Evolutionary conservation across 2,329 filamentous ascomycete species (phyloP).

Genomic region (Xylariomycetidae sp.): DNA sequence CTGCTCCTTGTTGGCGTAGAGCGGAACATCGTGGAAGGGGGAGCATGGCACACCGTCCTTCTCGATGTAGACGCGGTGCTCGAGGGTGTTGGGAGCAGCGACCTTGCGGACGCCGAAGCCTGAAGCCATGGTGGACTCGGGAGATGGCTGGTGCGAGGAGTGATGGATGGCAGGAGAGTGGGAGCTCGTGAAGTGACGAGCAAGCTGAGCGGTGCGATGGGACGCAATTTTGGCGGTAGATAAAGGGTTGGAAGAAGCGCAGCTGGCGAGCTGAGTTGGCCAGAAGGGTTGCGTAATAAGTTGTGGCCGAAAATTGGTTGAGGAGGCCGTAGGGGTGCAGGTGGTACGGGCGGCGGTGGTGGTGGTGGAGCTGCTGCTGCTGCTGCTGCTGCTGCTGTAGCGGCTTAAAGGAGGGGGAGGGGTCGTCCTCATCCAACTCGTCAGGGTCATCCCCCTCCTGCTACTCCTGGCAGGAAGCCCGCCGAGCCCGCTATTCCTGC

Average conservation of each 20-base stretch:
- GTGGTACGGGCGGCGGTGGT: too few species aligned
- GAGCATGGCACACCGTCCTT: slow-evolving; percentile 93
- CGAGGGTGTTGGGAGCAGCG: slow-evolving; percentile 83
- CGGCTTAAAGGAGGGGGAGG: slow-evolving; percentile 1
- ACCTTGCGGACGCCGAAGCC: slow-evolving; percentile 79
- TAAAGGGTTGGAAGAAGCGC: slow-evolving; percentile 7
- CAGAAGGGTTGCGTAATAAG: too few species aligned
- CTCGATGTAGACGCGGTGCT: slow-evolving; percentile 97
- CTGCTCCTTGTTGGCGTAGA: slow-evolving; percentile 95
- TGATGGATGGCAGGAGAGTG: slow-evolving; percentile 20
- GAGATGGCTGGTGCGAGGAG: slow-evolving; percentile 8
- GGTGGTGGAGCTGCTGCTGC: too few species aligned
- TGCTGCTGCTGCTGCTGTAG: too few species aligned
- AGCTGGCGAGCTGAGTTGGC: too few species aligned
- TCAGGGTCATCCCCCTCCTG: too few species aligned
- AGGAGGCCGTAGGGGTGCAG: not conserved
- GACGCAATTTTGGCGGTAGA: slow-evolving; percentile 37
- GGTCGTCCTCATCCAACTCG: too few species aligned
- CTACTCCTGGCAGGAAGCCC: too few species aligned
- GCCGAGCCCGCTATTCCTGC: too few species aligned
- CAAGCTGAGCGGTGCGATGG: slow-evolving; percentile 47
- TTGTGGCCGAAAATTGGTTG: slow-evolving; percentile 1
- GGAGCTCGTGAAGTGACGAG: slow-evolving; percentile 44
- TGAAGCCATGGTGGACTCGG: slow-evolving; percentile 48
- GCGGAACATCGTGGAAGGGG: slow-evolving; percentile 96